phyloP scores from a whole-genome alignment of 169 alveolate species.

The Cryptosporidium viatorum region DNA sequence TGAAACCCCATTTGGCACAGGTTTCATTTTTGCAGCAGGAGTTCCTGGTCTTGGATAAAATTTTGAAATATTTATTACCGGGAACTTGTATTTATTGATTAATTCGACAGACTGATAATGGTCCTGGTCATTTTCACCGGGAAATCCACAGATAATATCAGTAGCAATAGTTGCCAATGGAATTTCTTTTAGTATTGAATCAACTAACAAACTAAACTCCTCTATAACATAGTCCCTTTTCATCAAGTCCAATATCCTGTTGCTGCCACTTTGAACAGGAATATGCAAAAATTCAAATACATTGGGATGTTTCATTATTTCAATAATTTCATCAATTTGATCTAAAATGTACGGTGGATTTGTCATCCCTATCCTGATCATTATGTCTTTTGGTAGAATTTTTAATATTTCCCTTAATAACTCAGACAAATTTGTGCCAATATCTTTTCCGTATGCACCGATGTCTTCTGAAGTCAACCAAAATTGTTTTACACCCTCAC shows the following conservation, averaged over 20 bases:
- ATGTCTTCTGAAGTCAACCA: conserved; percentile 99
- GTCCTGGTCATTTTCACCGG: conserved; percentile 95
- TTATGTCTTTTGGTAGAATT: conserved; percentile 86
- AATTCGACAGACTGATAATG: conserved; percentile 90
- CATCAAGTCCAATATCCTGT: conserved; percentile 94
- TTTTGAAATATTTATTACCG: conserved; percentile 96
- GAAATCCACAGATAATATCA: conserved; percentile 99
- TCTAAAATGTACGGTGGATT: conserved; percentile 98
- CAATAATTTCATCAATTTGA: conserved; percentile 92
- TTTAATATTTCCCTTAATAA: conserved; percentile 87
- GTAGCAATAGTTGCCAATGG: conserved; percentile 95
- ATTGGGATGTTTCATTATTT: conserved; percentile 93
- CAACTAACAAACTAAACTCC: conserved; percentile 93
- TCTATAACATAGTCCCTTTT: conserved; percentile 95
- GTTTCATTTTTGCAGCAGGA: conserved; percentile 92
- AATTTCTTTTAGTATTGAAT: conserved; percentile 83
- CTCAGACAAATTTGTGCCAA: conserved; percentile 93
- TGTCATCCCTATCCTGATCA: conserved; percentile 98
- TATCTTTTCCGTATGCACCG: conserved; percentile 98
- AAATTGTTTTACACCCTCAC: conserved; percentile 94
- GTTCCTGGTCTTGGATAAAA: conserved; percentile 98
- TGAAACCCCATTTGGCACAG: conserved; percentile 88
- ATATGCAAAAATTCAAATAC: conserved; percentile 96
- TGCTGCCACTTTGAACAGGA: conserved; percentile 98
- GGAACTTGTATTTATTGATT: conserved; percentile 91